Base-by-base conservation (phyloP, 345 rosid species). In the Moricandia moricandioides region DNA sequence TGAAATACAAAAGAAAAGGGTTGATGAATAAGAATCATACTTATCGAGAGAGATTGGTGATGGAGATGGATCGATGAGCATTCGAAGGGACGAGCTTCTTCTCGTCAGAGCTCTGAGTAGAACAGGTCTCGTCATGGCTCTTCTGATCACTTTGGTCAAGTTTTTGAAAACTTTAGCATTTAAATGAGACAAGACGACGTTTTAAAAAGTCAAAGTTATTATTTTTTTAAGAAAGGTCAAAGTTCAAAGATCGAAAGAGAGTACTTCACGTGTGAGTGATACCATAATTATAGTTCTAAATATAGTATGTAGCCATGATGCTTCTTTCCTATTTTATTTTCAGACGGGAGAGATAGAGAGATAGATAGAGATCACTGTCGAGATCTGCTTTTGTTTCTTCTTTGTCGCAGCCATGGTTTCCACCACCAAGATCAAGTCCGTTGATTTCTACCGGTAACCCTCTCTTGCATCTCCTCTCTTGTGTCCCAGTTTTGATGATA, bases 401-500 rank as follows among this genome's bases (percentile, higher is more conserved):
- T 62, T 11, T 11, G 39, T 14, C 5, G 49, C 59, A 80, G 79
- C 78, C 85, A 89, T 89, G 95, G 69, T 87, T 79, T 84, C 90
- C 30, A 26, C 88, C 40, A 73, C 79, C 80, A 87, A 77, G 84
- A 71, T 89, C 88, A 89, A 86, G 64, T 83, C 91, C 56, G 86
- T 89, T 64, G 92, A 89, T 80, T 89, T 89, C 77, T 86, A 83
- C 82, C 84, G 93, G 93, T 88, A 45, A 55, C 71, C 3, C 13
- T 55, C 30, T 51, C 62, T 52, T 37, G 6, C 65, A 16, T 40
- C 56, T 17, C 57, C 2, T 37, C 43, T 61, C 4, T 49, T 21
- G 12, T 64, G 51, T 62, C 21, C n/a, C 31, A 60, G 5, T 56
- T 65, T 9, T 27, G 54, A 39, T 69, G 64, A 39, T 55, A 16